Evolutionary conservation across 2,329 filamentous ascomycete genomes (phyloP).

Genomic region (Colletotrichum orbiculare): DNA sequence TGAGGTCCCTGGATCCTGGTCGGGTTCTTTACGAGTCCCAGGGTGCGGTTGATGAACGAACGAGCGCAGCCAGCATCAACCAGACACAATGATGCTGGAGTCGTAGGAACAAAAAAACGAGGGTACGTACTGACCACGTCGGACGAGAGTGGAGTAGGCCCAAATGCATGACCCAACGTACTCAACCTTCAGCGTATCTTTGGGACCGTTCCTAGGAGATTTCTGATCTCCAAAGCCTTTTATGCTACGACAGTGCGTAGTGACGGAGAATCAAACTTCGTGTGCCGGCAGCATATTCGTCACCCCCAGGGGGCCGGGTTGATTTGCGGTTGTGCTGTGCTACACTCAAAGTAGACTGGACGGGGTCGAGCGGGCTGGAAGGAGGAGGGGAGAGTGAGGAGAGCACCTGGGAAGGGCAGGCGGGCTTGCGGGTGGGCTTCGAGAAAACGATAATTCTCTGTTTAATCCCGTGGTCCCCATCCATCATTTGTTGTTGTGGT

Average conservation of each 20-base stretch:
- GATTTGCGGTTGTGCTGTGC: slow-evolving; percentile 5
- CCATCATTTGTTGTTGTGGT: slow-evolving; percentile 34
- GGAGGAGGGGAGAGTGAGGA: not conserved
- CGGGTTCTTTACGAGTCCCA: slow-evolving; percentile 18
- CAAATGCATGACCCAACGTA: slow-evolving; percentile 35
- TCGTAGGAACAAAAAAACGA: slow-evolving; percentile 19
- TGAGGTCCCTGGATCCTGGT: slow-evolving; percentile 26
- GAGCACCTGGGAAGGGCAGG: not conserved
- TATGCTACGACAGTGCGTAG: not conserved
- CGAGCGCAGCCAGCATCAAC: slow-evolving; percentile 32
- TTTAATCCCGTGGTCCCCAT: slow-evolving; percentile 29
- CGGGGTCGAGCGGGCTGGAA: slow-evolving; percentile 4
- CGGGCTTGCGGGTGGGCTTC: slow-evolving; percentile 20
- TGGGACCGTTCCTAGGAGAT: slow-evolving; percentile 26
- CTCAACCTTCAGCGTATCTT: slow-evolving; percentile 35
- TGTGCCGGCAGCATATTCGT: not conserved
- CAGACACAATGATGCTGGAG: slow-evolving; percentile 26
- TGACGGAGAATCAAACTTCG: too few species aligned
- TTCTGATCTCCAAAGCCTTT: too few species aligned
- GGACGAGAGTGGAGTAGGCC: slow-evolving; percentile 31
- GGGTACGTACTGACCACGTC: slow-evolving; percentile 29
- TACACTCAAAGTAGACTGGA: not conserved
- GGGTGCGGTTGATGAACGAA: slow-evolving; percentile 28
- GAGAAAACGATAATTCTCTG: slow-evolving; percentile 35
- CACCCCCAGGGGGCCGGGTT: not conserved